Percentiles rank a stretch among this genome's conserved stretches.
phyloP scores from a whole-genome alignment of 176 grass and related monocot genomes.

The Eragrostis nindensis region DNA sequence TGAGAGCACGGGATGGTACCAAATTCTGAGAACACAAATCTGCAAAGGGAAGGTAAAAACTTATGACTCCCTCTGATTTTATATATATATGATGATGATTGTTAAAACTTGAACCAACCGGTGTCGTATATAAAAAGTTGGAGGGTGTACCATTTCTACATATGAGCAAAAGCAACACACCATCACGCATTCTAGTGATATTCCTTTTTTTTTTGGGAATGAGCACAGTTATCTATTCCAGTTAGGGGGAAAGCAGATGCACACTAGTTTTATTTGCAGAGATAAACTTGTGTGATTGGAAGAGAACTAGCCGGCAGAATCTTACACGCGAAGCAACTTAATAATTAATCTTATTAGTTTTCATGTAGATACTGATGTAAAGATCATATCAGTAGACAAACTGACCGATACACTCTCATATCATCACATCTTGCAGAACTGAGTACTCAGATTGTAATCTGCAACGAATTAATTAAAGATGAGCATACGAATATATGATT shows the following conservation, averaged over 20 bases:
- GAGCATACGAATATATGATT: not conserved
- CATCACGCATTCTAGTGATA: not conserved
- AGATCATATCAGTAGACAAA: not conserved
- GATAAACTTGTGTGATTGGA: not conserved
- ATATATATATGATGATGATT: too few species aligned
- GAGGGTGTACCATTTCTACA: not conserved
- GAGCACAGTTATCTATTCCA: not conserved
- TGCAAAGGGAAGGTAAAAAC: too few species aligned
- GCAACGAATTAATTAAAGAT: not conserved
- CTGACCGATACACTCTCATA: not conserved
- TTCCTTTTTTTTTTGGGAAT: not conserved
- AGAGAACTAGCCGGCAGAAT: not conserved
- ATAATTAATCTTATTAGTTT: not conserved
- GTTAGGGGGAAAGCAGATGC: constrained; percentile 14
- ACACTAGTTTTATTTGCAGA: not conserved
- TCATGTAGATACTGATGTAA: not conserved
- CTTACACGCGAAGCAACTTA: not conserved
- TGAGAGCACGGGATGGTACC: too few species aligned
- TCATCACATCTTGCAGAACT: not conserved
- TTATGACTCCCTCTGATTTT: too few species aligned
- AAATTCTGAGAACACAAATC: too few species aligned
- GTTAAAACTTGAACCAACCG: too few species aligned
- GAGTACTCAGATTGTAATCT: not conserved
- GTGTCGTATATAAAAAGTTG: not conserved
- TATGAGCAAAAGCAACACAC: not conserved